These are phyloP conservation scores for Suhomyces faveliae DNA, from an alignment of 805 yeast genomes.

Conservation along the genomic window DNA sequence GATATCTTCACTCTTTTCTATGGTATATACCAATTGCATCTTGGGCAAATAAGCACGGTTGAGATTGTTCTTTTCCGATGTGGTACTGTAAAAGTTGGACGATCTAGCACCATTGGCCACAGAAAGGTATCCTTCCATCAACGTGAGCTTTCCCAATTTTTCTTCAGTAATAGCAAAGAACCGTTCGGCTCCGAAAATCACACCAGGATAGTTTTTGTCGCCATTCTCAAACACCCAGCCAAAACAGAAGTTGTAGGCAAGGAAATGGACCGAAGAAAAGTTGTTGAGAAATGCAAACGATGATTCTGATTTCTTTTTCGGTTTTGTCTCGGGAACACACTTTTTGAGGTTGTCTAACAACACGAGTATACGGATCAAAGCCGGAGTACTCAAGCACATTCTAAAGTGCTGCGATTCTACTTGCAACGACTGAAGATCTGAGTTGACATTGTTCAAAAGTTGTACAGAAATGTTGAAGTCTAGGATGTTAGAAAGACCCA, in stretches of 20 bases:
- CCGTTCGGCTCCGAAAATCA: slow-evolving; percentile 75
- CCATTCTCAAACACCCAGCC: slow-evolving; percentile 73
- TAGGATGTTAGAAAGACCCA: slow-evolving; percentile 40
- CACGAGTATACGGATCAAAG: slow-evolving; percentile 38
- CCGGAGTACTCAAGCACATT: slow-evolving; percentile 53
- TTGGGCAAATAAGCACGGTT: slow-evolving; percentile 70
- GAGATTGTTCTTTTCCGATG: slow-evolving; percentile 45
- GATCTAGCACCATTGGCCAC: slow-evolving; percentile 63
- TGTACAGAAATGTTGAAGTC: slow-evolving; percentile 47
- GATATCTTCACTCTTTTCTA: slow-evolving; percentile 25
- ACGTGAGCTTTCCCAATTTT: slow-evolving; percentile 62
- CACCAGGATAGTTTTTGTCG: slow-evolving; percentile 56
- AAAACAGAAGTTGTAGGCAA: slow-evolving; percentile 64
- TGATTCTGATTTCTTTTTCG: neutral
- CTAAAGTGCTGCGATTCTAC: slow-evolving; percentile 60
- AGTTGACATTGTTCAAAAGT: slow-evolving; percentile 29
- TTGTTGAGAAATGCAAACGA: slow-evolving; percentile 13
- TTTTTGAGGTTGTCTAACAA: neutral
- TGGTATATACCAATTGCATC: slow-evolving; percentile 55
- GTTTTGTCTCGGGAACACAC: neutral
- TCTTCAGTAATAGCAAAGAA: slow-evolving; percentile 65
- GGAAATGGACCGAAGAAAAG: slow-evolving; percentile 54
- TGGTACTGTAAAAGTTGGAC: slow-evolving; percentile 46
- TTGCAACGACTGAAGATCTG: slow-evolving; percentile 46
- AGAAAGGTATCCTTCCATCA: slow-evolving; percentile 67